Base-by-base conservation (phyloP, 2,329 filamentous ascomycete species). In the Clathrospora elynae region DNA sequence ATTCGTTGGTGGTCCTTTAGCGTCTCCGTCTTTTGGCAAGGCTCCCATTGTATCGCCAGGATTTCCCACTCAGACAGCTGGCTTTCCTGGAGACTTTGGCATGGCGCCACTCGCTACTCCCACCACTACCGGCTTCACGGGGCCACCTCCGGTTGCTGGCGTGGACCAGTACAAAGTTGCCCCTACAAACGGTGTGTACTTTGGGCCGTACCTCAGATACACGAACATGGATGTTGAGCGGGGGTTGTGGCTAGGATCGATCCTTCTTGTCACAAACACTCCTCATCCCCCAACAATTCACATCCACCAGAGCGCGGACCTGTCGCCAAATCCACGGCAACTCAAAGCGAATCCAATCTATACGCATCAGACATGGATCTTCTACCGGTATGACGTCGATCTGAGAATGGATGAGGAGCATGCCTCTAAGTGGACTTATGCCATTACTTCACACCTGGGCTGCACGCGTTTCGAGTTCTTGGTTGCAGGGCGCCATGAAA, bases 401-500 rank as follows among this genome's bases (percentile, higher is more conserved):
- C 72, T 99, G 32, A 84, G 83, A 48, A 99, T 99, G 93, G 85
- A 87, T 22, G 91, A 97, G 11, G 67, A 76, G 11, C 80, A 78
- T 17, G 80, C 83, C 19, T 87, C 90, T 0, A 87, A 93, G 64
- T 99, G 93, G 93, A 99, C 93, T 0, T 99, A 99, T 65, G 93
- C 93, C 2, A 91, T 99, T 36, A 99, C 93, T 0, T 97, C 93
- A 1, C 91, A 97, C 63, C 78, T 97, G 13, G 93, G 93, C 22
- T 99, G 93, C 73, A 97, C 93, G n/a, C 83, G 93, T 17, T 99
- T 97, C 70, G 93, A 99, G 64, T 99, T 99, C 69, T 79, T 96
- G 13, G 88, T 99, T 12, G 93, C 93, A 13, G 92, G 92, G 5
- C 86, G 89, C 45, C 78, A 90, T 54, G 93, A 99, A 73, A 89